phyloP scores from a whole-genome alignment of 2,329 filamentous ascomycete genomes.

The Metarhizium robertsii region DNA sequence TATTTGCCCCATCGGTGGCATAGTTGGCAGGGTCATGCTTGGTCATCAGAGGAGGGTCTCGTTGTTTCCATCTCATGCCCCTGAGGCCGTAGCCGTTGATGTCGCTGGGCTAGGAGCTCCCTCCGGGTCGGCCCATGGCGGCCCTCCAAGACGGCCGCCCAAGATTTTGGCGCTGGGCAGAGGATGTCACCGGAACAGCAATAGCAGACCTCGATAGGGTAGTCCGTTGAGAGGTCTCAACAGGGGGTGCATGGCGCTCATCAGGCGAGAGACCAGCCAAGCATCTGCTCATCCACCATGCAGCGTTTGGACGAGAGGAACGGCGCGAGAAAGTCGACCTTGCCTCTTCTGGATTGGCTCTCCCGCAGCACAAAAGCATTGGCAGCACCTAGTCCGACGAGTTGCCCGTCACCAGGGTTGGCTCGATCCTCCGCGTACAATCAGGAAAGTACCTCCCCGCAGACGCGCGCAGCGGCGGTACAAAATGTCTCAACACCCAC shows the following conservation, averaged over 20 bases:
- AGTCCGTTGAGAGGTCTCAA: neutral
- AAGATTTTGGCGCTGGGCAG: neutral
- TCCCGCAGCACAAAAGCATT: conserved; percentile 5
- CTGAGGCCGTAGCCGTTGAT: conserved; percentile 1
- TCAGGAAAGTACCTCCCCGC: neutral
- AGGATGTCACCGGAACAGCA: conserved; percentile 12
- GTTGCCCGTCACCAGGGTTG: too few species aligned
- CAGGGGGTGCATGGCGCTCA: conserved; percentile 5
- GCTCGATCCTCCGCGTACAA: too few species aligned
- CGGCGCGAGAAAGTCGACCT: neutral
- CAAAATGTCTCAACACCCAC: neutral
- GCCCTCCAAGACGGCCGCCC: neutral
- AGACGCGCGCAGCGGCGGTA: neutral
- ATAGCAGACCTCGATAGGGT: conserved; percentile 9
- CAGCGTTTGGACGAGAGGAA: neutral
- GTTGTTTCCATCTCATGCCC: conserved; percentile 1
- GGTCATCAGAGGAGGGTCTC: conserved; percentile 1
- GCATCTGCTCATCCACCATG: neutral
- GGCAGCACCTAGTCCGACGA: too few species aligned
- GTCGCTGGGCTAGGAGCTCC: neutral
- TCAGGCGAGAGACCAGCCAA: neutral
- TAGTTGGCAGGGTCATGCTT: neutral
- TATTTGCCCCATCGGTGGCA: conserved; percentile 4
- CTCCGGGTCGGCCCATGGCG: too few species aligned
- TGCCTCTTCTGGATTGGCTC: conserved; percentile 8